Evolutionary conservation across 805 yeast genomes (phyloP), one percentile per base, ranked within the genome.

Genomic region (Monosporozyma siamensis): DNA sequence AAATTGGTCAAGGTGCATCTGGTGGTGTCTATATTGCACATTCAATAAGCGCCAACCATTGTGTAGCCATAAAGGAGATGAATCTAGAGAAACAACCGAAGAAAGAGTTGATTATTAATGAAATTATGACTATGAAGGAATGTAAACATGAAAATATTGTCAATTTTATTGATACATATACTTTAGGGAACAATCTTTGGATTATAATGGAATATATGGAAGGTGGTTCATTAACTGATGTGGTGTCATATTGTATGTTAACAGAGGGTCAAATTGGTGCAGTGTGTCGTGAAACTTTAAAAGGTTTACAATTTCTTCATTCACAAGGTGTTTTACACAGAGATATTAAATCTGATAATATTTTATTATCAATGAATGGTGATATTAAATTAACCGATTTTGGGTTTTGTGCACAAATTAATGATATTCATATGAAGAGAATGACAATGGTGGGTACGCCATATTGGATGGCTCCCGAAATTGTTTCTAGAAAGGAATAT

Each of bases 401-500:
- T 61, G 95, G 95, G 0, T 92, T 90, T 67, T 92, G 98, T 66
- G 99, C 98, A 0, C 95, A 89, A 64, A 72, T 84, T 46, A 84
- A 82, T 29, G 94, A 82, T 50, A 75, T 75, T 42, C 82, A 83
- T 50, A 69, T 83, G 43, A 89, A 90, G 63, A 78, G 99, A 60
- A 89, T 95, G 4, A 92, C 99, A 3, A 87, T 92, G 95, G 98
- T 92, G 15, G 99, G 99, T 12, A 92, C 99, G 0, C 98, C 99
- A 12, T 92, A 92, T 62, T 92, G 99, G 99, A 92, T 92, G 99
- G 99, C 99, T 0, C 99, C 99, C 1, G 99, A 92, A 63, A 96
- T 92, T 42, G 96, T 92, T 22, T 78, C 89, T 17, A 78, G 92
- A 53, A 89, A 88, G 61, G 96, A 89, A 59, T 92, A 92, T 59